Base-by-base conservation (phyloP, 2,329 filamentous ascomycete genomes). In the Lachnellula hyalina region DNA sequence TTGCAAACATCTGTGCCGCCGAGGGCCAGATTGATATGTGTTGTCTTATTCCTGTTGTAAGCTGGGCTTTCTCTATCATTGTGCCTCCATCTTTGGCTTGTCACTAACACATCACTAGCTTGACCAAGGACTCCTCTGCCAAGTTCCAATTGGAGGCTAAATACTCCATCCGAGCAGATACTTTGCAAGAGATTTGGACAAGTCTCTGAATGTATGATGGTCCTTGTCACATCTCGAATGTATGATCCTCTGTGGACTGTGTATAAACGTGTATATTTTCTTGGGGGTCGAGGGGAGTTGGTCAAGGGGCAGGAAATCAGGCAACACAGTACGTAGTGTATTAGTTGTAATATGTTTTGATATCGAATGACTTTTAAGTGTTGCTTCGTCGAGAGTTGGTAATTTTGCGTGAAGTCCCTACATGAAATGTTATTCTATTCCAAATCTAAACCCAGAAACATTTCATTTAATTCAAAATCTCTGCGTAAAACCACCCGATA, bases 31-130 rank as follows among this genome's bases (percentile, higher is more conserved):
- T 70, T 21, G 68, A 75, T 59, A 78, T 78, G 62, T 84, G 81
- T 76, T 84, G 81, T 61, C 67, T 77, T 12, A 60, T 84, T 17
- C 80, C 80, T 7, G 73, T 83, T 61, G 63, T 65, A 60, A 58
- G 62, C 54, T 11, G 2, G n/a, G 12, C 23, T 17, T 17, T 23
- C 63, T 42, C 21, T 34, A 8, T 17, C 8, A 11, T 11, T 11
- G 28, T 32, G 8, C 8, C 7, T 28, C 19, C 3, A 25, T 40
- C 5, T 23, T 32, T 42, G 17, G 23, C 11, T 11, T n/a, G 4
- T 4, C 11, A n/a, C 48, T 50, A 32, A 50, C 21, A 32, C 21
- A 5, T 11, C 6, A 5, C 9, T 12, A 41, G 45, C 42, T 52
- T 48, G 44, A 34, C 4, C 51, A 52, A 41, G 51, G 51, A n/a